phyloP scores from a whole-genome alignment of 345 rosid genomes.

The Arabidopsis suecica region DNA sequence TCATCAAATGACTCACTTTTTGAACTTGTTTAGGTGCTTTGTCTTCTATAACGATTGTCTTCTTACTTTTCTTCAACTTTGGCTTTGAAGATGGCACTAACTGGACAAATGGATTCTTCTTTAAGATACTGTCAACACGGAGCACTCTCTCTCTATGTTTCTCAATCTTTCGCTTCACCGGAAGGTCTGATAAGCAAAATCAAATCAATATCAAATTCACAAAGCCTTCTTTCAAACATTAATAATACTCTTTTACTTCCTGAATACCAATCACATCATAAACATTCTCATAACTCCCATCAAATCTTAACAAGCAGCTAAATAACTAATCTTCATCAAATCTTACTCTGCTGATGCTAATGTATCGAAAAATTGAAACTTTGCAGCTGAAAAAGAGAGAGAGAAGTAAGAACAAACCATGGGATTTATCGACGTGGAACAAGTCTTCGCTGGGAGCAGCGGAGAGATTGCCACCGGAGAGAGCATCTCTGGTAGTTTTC shows the following conservation, averaged over 20 bases:
- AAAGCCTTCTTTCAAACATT: neutral
- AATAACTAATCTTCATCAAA: neutral
- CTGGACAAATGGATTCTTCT: constrained; percentile 78
- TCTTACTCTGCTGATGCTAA: neutral
- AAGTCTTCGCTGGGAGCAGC: constrained; percentile 67
- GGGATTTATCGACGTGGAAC: constrained; percentile 74
- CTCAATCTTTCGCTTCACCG: constrained; percentile 81
- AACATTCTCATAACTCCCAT: neutral
- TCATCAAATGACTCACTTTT: constrained; percentile 47
- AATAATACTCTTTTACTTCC: neutral
- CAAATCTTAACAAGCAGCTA: constrained; percentile 8
- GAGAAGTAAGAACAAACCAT: constrained; percentile 48
- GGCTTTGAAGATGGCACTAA: constrained; percentile 66
- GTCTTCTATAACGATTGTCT: constrained; percentile 30
- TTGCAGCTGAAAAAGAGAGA: constrained; percentile 8
- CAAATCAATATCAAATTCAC: constrained; percentile 13
- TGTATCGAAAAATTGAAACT: neutral
- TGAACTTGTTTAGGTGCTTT: constrained; percentile 43
- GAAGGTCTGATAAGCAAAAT: constrained; percentile 56
- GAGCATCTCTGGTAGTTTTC: constrained; percentile 81
- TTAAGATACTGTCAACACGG: constrained; percentile 64
- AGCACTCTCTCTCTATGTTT: constrained; percentile 77
- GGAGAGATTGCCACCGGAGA: constrained; percentile 82
- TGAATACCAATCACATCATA: constrained; percentile 1
- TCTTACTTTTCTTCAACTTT: constrained; percentile 52